Base-by-base conservation (phyloP, 2,329 filamentous ascomycete species). In the Calonectria henricotiae region DNA sequence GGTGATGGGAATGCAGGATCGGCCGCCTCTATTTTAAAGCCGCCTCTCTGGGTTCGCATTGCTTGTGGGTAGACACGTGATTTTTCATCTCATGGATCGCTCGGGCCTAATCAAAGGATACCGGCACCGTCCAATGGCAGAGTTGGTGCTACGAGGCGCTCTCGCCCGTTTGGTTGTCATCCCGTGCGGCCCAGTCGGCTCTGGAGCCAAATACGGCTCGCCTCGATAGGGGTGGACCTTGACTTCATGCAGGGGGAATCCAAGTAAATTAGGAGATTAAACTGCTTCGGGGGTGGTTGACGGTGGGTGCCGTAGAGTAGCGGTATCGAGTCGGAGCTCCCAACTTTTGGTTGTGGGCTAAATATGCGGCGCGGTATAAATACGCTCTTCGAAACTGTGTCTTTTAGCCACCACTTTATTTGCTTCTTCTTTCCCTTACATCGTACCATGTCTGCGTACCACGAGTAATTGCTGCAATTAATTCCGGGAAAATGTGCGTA, bases 21-120 rank as follows among this genome's bases (percentile, higher is more conserved):
- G 51, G 51, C 51, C 51, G 51, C 51, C 49, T 58, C 51, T 58
- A 58, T 58, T 58, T 58, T 58, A 58, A 58, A 58, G 32, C 51
- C 51, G 3, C 32, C 23, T 41, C n/a, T 9, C 51, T 58, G 12
- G 35, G 32, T 7, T 35, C 51, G 51, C 30, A 12, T 13, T 12
- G 30, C 20, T 37, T 20, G 51, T 37, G 11, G 51, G 23, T 37
- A 55, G 35, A 41, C 51, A 58, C 51, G 51, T 58, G 51, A 58
- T 58, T 58, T 17, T 37, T 17, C 4, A n/a, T 2, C 20, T 58
- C 46, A 39, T 32, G 51, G 51, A 39, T 58, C 51, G 30, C 51
- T 58, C 51, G 51, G 51, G n/a, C 17, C 35, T 58, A 58, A 58
- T 58, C 17, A 39, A 37, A 23, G n/a, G 0, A 25, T 27, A 9